These are phyloP conservation scores for Capsella bursapastoris DNA, from an alignment of 345 rosid genomes.

Conservation along the genomic window DNA sequence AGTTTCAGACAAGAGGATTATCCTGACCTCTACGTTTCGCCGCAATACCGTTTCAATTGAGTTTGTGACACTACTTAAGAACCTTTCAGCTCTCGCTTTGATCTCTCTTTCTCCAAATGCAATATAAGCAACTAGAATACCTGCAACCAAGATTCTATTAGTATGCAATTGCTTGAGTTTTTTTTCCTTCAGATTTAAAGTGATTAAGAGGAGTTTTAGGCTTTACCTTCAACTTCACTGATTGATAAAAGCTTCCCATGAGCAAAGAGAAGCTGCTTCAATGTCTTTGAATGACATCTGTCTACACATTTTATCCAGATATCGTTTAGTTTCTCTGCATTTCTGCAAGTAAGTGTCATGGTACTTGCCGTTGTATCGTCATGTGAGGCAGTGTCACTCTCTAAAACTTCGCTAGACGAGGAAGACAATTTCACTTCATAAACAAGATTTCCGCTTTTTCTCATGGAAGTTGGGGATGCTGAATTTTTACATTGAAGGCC, in stretches of 20 bases:
- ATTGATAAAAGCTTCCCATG: conserved; percentile 84
- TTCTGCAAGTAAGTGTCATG: conserved; percentile 47
- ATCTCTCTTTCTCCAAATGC: conserved; percentile 71
- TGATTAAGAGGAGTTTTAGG: neutral
- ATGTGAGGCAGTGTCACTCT: conserved; percentile 47
- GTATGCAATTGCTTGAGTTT: neutral
- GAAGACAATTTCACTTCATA: conserved; percentile 49
- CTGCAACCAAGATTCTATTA: conserved; percentile 50
- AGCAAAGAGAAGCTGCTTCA: conserved; percentile 72
- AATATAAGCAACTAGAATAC: conserved; percentile 75
- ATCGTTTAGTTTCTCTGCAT: conserved; percentile 61
- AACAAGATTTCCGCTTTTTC: conserved; percentile 48
- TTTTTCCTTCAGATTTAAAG: neutral
- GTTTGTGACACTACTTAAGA: conserved; percentile 90
- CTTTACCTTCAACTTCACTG: conserved; percentile 75
- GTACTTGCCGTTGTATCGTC: conserved; percentile 49
- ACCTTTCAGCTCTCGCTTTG: conserved; percentile 86
- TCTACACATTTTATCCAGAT: conserved; percentile 84
- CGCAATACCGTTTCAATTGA: conserved; percentile 79
- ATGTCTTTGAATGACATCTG: conserved; percentile 90
- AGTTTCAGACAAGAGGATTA: conserved; percentile 63
- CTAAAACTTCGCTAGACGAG: conserved; percentile 46
- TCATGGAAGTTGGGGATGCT: conserved; percentile 59
- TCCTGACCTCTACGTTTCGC: conserved; percentile 81
- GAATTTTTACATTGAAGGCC: conserved; percentile 51